Evolutionary conservation across 176 grass and related monocot genomes (phyloP).

Genomic region (Carex kokanica): DNA sequence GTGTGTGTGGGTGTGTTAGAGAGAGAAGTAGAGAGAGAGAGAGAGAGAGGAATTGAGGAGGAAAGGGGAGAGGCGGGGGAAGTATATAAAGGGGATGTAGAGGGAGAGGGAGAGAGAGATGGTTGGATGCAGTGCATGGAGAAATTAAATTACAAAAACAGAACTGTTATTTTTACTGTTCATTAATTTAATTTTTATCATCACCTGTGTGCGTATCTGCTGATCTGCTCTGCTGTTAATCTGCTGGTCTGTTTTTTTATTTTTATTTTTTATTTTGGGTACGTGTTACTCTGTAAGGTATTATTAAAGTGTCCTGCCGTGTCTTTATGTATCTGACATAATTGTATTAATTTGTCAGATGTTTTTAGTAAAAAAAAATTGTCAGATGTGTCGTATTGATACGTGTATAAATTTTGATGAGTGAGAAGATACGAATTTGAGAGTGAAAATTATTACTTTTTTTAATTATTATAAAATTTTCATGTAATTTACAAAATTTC

Average conservation of each 20-base stretch:
- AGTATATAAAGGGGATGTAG: constrained; percentile 29
- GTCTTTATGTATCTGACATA: no score
- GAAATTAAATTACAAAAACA: constrained; percentile 28
- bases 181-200: background rate
- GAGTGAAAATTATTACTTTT: no score
- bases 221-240: constrained; percentile 7
- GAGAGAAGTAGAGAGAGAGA: background rate
- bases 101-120: background rate
- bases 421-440: no score
- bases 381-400: no score
- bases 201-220: background rate
- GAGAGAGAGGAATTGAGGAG: background rate
- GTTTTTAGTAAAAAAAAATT: no score
- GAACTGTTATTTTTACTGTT: background rate
- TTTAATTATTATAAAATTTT: no score
- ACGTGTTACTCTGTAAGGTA: background rate
- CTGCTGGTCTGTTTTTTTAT: background rate
- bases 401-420: no score
- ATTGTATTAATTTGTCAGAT: no score
- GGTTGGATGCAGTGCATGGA: constrained; percentile 24
- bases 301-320: no score
- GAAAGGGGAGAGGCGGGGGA: background rate
- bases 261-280: background rate
- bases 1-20: background rate
- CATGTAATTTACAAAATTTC: no score